A percentile compares a stretch with the other conserved stretches of the same genome.
These are phyloP conservation scores for Colletotrichum navitas DNA, from an alignment of 2,329 filamentous ascomycete species.

Conservation along the genomic window DNA sequence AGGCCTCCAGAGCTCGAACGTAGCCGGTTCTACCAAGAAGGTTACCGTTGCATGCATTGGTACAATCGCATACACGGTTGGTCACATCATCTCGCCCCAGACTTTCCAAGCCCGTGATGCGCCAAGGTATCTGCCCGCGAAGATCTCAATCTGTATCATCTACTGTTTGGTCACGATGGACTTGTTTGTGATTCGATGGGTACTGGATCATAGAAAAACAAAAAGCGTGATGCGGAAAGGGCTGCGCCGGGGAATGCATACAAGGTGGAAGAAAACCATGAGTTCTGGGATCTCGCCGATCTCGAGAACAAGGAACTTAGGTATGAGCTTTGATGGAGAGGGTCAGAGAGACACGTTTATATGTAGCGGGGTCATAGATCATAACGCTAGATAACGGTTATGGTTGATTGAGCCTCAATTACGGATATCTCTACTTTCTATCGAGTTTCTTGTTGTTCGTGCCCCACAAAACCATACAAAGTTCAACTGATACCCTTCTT, in stretches of 20 bases:
- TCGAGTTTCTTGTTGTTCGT: background rate
- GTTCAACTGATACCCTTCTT: background rate
- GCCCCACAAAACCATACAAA: background rate
- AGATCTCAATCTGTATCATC: constrained; percentile 68
- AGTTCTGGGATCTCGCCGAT: constrained; percentile 75
- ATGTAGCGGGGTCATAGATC: too few species aligned
- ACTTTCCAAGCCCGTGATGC: constrained; percentile 64
- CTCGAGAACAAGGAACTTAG: constrained; percentile 74
- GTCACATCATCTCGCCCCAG: constrained; percentile 69
- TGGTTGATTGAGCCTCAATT: too few species aligned
- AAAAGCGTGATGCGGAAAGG: constrained; percentile 44
- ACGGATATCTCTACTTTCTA: background rate
- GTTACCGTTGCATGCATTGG: constrained; percentile 69
- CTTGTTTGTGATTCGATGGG: constrained; percentile 56
- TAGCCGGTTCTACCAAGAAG: constrained; percentile 64
- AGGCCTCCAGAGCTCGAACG: constrained; percentile 44
- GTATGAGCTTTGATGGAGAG: constrained; percentile 12
- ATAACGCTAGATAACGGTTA: too few species aligned
- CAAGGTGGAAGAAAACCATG: constrained; percentile 61
- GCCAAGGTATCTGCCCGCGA: constrained; percentile 66
- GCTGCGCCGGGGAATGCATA: constrained; percentile 65
- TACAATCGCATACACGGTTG: constrained; percentile 68
- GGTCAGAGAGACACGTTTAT: too few species aligned
- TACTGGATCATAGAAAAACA: constrained; percentile 51
- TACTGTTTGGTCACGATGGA: constrained; percentile 62